Base-by-base conservation (phyloP, 768 basidiomycete species). In the Tylopilus sp. region DNA sequence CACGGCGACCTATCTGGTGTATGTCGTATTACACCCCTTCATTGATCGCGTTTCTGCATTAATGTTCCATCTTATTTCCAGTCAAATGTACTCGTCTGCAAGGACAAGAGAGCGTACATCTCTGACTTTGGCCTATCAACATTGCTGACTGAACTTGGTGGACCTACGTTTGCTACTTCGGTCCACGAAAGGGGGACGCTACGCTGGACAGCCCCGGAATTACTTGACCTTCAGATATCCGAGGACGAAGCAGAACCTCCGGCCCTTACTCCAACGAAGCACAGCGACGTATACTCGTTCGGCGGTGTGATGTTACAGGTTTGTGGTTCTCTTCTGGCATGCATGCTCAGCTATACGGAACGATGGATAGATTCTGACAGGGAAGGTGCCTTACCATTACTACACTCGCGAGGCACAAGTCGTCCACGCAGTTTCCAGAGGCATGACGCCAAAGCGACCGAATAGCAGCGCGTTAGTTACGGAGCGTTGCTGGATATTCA, bases 111-210 rank as follows among this genome's bases (percentile, higher is more conserved):
- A 31, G 61, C 57, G 1, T 60, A 59, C 8, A 59, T 62, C n/a
- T 52, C 72, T 45, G 78, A 79, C 49, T 79, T 79, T 57, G 78
- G 78, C 7, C 62, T 79, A 4, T 78, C 76, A 25, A 75, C 61
- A 19, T 69, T 78, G 36, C 58, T 73, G 25, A 65, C 66, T n/a
- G 74, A 76, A 52, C 61, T 73, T 37, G 64, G 71, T 31, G 66
- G 70, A n/a, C 22, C 57, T 3, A 67, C 69, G n/a, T 74, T 76
- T 49, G 56, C 41, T 64, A 50, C 58, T 16, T 77, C 50, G 66
- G 68, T 26, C 74, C 76, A 31, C 16, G 48, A 48, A 28, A 58
- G 47, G 22, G 75, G 58, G 17, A 59, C 77, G 19, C 67, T 78
- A 33, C 55, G 55, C 21, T 56, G 55, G 55, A 56, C 55, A 13